phyloP scores from a whole-genome alignment of 768 basidiomycete genomes.

The Hortiboletus campestris region DNA sequence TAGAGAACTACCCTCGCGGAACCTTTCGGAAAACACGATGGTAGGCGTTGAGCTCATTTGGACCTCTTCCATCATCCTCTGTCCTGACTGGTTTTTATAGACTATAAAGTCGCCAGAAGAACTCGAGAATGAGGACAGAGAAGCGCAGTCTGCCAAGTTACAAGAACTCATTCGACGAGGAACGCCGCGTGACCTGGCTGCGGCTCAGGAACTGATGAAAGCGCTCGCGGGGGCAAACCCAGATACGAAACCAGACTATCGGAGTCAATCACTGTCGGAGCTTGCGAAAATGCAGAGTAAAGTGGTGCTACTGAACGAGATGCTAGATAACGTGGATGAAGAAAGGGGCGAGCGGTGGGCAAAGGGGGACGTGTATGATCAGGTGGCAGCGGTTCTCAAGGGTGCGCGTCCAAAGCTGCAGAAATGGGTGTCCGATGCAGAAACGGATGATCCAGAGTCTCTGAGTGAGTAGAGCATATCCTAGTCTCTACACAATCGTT shows the following conservation, averaged over 20 bases:
- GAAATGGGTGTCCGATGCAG: conserved; percentile 96
- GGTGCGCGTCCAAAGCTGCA: conserved; percentile 91
- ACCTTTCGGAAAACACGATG: conserved; percentile 19
- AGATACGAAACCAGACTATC: conserved; percentile 92
- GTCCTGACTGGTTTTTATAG: conserved; percentile 37
- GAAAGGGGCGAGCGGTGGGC: conserved; percentile 75
- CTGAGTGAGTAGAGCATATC: conserved; percentile 54
- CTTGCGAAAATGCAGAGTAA: conserved; percentile 94
- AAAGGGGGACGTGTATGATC: conserved; percentile 91
- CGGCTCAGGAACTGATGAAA: conserved; percentile 98
- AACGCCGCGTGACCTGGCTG: conserved; percentile 91
- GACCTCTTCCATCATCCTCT: not conserved
- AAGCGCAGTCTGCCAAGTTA: conserved; percentile 95
- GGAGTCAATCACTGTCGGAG: conserved; percentile 83
- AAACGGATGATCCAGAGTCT: conserved; percentile 84
- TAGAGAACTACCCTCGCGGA: conserved; percentile 43
- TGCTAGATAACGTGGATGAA: conserved; percentile 88
- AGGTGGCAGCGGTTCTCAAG: conserved; percentile 82
- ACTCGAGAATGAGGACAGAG: conserved; percentile 92
- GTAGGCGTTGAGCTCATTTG: conserved; percentile 6
- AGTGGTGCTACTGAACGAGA: conserved; percentile 93
- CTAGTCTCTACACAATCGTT: not conserved
- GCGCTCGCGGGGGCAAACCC: conserved; percentile 92
- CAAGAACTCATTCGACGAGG: conserved; percentile 97
- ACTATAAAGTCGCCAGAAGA: conserved; percentile 94